A percentile compares a stretch with the other conserved stretches of the same genome.
phyloP scores from a whole-genome alignment of 208 protist genomes.

The Acanthamoeba sp. region DNA sequence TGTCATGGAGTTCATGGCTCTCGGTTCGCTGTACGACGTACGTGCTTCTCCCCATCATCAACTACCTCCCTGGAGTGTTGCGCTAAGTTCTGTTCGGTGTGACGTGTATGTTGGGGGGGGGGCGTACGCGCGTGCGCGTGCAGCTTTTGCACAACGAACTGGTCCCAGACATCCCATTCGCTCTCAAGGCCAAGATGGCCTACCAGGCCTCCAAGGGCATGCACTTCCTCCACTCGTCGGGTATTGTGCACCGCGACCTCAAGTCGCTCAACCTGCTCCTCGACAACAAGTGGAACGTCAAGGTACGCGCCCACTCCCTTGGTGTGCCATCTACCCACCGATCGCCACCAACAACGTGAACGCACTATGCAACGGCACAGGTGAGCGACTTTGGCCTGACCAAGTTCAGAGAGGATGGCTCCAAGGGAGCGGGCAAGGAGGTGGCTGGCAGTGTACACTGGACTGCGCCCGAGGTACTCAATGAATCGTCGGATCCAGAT shows the following conservation, averaged over 20 bases:
- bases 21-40: background rate
- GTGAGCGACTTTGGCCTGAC: background rate
- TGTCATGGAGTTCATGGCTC: slow-evolving; percentile 29
- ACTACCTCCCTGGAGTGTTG: background rate
- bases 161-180: background rate
- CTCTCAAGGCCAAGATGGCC: slow-evolving; percentile 5
- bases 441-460: slow-evolving; percentile 2
- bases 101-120: background rate
- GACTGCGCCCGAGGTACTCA: background rate
- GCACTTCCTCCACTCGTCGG: background rate
- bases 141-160: slow-evolving; percentile 8
- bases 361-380: background rate
- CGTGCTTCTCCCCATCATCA: background rate
- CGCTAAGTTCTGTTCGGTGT: background rate
- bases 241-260: no score
- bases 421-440: background rate
- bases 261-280: no score
- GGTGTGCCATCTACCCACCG: background rate
- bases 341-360: background rate
- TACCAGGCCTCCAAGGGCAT: slow-evolving; percentile 54
- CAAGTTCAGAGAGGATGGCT: background rate
- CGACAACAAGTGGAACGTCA: no score
- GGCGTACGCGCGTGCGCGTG: background rate
- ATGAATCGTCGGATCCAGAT: background rate
- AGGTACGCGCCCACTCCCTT: background rate